Evolutionary conservation across 768 basidiomycete genomes (phyloP).

Genomic region (Scleroderma bovista): DNA sequence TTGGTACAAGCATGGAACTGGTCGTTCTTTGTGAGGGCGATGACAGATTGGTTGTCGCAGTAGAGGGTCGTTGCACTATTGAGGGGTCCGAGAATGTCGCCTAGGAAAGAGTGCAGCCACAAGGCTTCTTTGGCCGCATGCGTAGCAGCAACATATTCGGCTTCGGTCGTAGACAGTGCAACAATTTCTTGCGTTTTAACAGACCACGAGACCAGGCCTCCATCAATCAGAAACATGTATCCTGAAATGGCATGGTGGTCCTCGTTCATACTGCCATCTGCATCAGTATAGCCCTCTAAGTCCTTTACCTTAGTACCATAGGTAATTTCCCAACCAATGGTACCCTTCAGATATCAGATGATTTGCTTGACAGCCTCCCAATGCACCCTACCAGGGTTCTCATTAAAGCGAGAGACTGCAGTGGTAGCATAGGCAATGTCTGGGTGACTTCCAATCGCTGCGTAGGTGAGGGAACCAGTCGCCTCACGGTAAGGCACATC

Average conservation of each 20-base stretch:
- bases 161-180: slow-evolving; percentile 32
- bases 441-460: neutral
- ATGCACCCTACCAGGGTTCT: too few species aligned
- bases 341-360: slow-evolving; percentile 9
- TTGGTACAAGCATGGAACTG: slow-evolving; percentile 28
- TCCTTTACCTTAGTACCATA: neutral
- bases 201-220: slow-evolving; percentile 23
- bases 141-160: slow-evolving; percentile 22
- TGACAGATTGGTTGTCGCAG: too few species aligned
- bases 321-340: slow-evolving; percentile 7
- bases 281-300: too few species aligned
- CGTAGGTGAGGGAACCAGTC: slow-evolving; percentile 1
- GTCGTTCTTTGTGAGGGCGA: slow-evolving; percentile 11
- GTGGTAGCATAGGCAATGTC: neutral
- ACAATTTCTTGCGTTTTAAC: slow-evolving; percentile 32
- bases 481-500: slow-evolving; percentile 22
- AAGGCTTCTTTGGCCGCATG: slow-evolving; percentile 27
- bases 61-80: slow-evolving; percentile 6
- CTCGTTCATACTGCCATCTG: too few species aligned
- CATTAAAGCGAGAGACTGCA: neutral
- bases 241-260: slow-evolving; percentile 9
- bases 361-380: too few species aligned
- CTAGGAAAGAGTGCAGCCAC: slow-evolving; percentile 10
- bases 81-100: slow-evolving; percentile 3
- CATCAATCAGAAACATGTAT: slow-evolving; percentile 13